Evolutionary conservation across 768 basidiomycete genomes (phyloP), one percentile per base, ranked within the genome.

Genomic region (Boletus edulis): DNA sequence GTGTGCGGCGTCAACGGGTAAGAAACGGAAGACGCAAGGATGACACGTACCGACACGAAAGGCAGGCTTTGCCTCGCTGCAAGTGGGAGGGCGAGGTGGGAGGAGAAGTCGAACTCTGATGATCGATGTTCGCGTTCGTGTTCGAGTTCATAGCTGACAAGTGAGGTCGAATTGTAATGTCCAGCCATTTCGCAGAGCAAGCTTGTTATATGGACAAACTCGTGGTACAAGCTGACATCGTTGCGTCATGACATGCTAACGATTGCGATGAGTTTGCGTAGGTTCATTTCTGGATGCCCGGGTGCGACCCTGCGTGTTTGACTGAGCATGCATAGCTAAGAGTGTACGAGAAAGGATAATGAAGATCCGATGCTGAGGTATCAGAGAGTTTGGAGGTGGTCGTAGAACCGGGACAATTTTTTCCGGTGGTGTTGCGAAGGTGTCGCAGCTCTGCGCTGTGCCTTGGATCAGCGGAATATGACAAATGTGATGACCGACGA

Each of bases 31-130:
- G 10, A 41, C 17, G 4, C 14, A 24, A 35, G 13, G n/a, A 15
- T 4, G 31, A 37, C 13, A 63, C 77, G 51, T 17, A 80, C 80
- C 78, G 73, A 70, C 81, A 82, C n/a, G 78, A 73, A 7, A 79
- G 60, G 51, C 81, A 82, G 13, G 81, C 81, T 54, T 74, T 75
- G 10, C 81, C 81, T 39, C 79, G 72, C 38, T 78, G 79, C 31
- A 80, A 62, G 29, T 67, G 54, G 9, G 67, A 54, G 39, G 46
- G 31, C 0, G 57, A 10, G 4, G 41, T 13, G 11, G 50, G 31
- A 32, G 17, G 3, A 6, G 20, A n/a, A 17, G 37, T 24, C 31
- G 55, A 43, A 2, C 41, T 22, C 43, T 56, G 62, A 15, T 57
- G 38, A 39, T 55, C 57, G 47, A 22, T 22, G 22, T 46, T 47